phyloP scores from a whole-genome alignment of 352 stramenopile species.

The Globisporangium megalacanthum region DNA sequence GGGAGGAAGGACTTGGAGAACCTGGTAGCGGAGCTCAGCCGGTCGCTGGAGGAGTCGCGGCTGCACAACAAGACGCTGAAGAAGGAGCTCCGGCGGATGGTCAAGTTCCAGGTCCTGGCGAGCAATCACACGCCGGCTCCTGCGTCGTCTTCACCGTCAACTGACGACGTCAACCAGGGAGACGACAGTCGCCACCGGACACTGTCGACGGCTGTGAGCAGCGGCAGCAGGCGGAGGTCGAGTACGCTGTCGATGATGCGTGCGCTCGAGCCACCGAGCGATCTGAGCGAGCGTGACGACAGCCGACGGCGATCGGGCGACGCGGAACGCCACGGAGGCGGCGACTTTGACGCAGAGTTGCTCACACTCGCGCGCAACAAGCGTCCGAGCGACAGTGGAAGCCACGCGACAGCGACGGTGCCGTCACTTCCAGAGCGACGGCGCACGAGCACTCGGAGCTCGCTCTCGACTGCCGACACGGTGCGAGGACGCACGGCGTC shows the following conservation, averaged over 20 bases:
- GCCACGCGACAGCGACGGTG: background rate
- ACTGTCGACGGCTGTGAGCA: slow-evolving; percentile 15
- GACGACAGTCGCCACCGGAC: slow-evolving; percentile 7
- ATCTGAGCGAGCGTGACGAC: no score
- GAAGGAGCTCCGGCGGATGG: slow-evolving; percentile 69
- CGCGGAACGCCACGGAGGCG: slow-evolving; percentile 10
- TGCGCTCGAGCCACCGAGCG: slow-evolving; percentile 21
- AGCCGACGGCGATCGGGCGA: background rate
- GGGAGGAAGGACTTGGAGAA: slow-evolving; percentile 72
- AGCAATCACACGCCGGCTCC: background rate
- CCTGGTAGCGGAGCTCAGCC: slow-evolving; percentile 59
- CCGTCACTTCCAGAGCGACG: slow-evolving; percentile 3
- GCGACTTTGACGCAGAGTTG: slow-evolving; percentile 45
- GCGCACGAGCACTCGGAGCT: slow-evolving; percentile 2
- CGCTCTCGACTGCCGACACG: background rate
- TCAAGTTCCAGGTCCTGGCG: slow-evolving; percentile 49
- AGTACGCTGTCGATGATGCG: slow-evolving; percentile 70
- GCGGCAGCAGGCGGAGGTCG: slow-evolving; percentile 18
- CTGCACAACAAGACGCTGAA: slow-evolving; percentile 81
- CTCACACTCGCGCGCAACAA: slow-evolving; percentile 42
- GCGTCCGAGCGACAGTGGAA: slow-evolving; percentile 8
- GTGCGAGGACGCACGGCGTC: slow-evolving; percentile 6
- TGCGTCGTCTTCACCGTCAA: background rate
- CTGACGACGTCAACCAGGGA: background rate
- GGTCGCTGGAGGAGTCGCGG: slow-evolving; percentile 58